Percentiles rank a stretch among this genome's conserved stretches.
phyloP scores from a whole-genome alignment of 2,329 filamentous ascomycete genomes.

The Penicillium sp. region DNA sequence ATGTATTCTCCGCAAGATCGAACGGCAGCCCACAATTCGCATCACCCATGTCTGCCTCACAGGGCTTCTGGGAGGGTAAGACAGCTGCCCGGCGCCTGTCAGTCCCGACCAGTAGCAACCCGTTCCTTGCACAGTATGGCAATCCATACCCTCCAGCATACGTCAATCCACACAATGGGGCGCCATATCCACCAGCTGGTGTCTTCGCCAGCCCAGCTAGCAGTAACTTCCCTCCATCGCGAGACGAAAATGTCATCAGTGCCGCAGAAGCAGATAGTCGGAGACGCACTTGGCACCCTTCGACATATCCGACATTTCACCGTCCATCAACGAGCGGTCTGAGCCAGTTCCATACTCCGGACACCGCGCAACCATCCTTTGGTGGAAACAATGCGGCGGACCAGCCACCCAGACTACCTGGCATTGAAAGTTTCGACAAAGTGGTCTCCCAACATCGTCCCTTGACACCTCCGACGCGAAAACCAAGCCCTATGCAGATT shows the following conservation, averaged over 20 bases:
- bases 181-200: constrained; percentile 53
- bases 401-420: constrained; percentile 67
- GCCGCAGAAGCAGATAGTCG: constrained; percentile 68
- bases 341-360: constrained; percentile 67
- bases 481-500: constrained; percentile 70
- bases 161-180: constrained; percentile 53
- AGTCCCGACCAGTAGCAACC: constrained; percentile 68
- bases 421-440: constrained; percentile 87
- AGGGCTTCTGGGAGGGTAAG: constrained; percentile 67
- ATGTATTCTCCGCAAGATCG: constrained; percentile 66
- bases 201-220: constrained; percentile 62
- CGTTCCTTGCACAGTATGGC: constrained; percentile 63
- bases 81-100: constrained; percentile 71
- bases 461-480: constrained; percentile 57
- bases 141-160: constrained; percentile 52
- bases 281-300: constrained; percentile 85
- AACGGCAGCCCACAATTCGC: constrained; percentile 72
- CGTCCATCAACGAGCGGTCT: constrained; percentile 65
- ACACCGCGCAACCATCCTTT: constrained; percentile 51
- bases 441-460: constrained; percentile 55
- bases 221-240: constrained; percentile 49
- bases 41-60: constrained; percentile 68
- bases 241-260: constrained; percentile 31
- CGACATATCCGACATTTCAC: constrained; percentile 56
- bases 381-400: constrained; percentile 47